phyloP scores from a whole-genome alignment of 2,329 filamentous ascomycete genomes.

The Cadophora sp. region DNA sequence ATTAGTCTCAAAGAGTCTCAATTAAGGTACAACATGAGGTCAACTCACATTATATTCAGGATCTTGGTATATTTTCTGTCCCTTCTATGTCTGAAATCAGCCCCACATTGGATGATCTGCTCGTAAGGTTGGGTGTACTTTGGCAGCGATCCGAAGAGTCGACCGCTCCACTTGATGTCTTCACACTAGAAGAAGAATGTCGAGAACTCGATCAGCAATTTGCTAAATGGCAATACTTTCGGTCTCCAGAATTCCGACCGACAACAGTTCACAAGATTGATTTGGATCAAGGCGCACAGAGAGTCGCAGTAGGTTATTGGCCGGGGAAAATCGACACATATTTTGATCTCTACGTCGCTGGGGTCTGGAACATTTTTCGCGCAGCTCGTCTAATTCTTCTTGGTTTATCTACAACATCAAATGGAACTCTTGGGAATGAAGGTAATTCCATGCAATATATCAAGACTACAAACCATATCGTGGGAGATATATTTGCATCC shows the following conservation, averaged over 20 bases:
- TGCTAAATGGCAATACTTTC: conserved; percentile 30
- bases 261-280: conserved; percentile 8
- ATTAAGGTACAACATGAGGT: no score
- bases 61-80: conserved; percentile 21
- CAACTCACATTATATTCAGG: background rate
- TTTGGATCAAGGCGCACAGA: background rate
- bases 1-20: no score
- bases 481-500: conserved; percentile 34
- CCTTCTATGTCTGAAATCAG: conserved; percentile 9
- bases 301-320: conserved; percentile 55
- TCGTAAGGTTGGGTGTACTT: conserved; percentile 12
- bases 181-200: conserved; percentile 19
- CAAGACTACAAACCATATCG: conserved; percentile 14
- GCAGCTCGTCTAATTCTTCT: conserved; percentile 57
- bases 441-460: conserved; percentile 32
- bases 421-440: background rate
- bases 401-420: conserved; percentile 49
- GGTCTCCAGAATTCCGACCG: conserved; percentile 30
- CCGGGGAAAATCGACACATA: conserved; percentile 65
- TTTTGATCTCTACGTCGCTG: conserved; percentile 61
- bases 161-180: background rate
- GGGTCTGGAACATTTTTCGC: conserved; percentile 61
- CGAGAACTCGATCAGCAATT: conserved; percentile 20
- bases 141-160: conserved; percentile 15
- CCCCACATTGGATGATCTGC: conserved; percentile 20